Evolutionary conservation across 2,329 filamentous ascomycete species (phyloP).

Genomic region (Cladobotryum mycophilum): DNA sequence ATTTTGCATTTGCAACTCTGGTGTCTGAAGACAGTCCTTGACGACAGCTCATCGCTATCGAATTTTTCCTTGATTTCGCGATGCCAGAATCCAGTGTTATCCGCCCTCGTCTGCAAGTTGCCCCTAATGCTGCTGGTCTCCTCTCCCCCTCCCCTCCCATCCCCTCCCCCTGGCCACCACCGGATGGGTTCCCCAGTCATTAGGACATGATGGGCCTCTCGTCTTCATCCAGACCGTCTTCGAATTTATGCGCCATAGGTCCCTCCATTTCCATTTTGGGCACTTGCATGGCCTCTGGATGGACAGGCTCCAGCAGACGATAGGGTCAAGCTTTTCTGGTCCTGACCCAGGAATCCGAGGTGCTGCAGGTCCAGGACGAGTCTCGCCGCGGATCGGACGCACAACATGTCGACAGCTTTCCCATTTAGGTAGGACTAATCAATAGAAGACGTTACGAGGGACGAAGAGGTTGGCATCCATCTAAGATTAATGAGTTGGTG

Average conservation of each 20-base stretch:
- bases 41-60: too few species aligned
- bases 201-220: neutral
- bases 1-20: too few species aligned
- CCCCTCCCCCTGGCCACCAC: neutral
- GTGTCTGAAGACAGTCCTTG: too few species aligned
- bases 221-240: neutral
- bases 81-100: too few species aligned
- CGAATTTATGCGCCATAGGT: conserved; percentile 13
- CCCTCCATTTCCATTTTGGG: conserved; percentile 24
- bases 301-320: conserved; percentile 9
- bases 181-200: neutral
- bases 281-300: conserved; percentile 18
- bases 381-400: conserved; percentile 22
- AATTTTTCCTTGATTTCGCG: too few species aligned
- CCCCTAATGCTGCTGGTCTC: neutral
- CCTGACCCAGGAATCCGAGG: conserved; percentile 2
- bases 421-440: conserved; percentile 21
- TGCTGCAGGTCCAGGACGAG: conserved; percentile 15
- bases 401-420: conserved; percentile 27
- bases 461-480: neutral
- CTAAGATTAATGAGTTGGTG: conserved; percentile 4
- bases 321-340: conserved; percentile 9
- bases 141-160: neutral
- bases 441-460: conserved; percentile 1
- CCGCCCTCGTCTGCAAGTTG: too few species aligned